Conservation (phyloP, 139 green algal species). For the Chlamydomonas applanata region DNA sequence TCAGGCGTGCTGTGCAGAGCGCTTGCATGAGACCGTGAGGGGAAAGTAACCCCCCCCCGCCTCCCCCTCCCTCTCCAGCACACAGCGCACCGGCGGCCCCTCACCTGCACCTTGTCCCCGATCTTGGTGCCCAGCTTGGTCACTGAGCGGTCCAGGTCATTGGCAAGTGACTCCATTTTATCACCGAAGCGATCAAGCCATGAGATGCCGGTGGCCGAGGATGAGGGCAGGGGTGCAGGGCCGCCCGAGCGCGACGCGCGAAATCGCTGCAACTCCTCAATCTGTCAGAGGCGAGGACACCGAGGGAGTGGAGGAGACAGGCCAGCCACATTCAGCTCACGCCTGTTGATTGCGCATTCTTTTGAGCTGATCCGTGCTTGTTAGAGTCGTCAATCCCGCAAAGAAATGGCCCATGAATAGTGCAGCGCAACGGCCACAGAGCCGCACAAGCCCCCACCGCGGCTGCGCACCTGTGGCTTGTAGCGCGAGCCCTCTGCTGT, state of each 20-base stretch:
- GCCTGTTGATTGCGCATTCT: too few species aligned
- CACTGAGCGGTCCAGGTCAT: conserved; percentile 30
- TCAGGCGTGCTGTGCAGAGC: too few species aligned
- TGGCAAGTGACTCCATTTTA: conserved; percentile 38
- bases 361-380: too few species aligned
- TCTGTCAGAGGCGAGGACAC: conserved; percentile 22
- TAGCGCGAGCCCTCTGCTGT: conserved; percentile 33
- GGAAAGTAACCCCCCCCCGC: too few species aligned
- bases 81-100: too few species aligned
- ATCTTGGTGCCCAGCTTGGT: background rate
- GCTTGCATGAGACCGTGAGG: too few species aligned
- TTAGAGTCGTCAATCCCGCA: too few species aligned
- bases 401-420: too few species aligned
- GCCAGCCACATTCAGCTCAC: background rate
- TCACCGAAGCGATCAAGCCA: conserved; percentile 37
- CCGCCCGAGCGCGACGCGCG: conserved; percentile 9
- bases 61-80: too few species aligned
- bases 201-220: conserved; percentile 16
- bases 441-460: too few species aligned
- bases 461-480: conserved; percentile 23
- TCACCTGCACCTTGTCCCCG: background rate
- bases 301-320: background rate
- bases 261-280: conserved; percentile 46
- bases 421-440: too few species aligned
- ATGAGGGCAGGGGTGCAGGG: conserved; percentile 4